Evolutionary conservation across 176 grass and related monocot species (phyloP), one percentile per base, ranked within the genome.

Genomic region (Oryza glumipatula): DNA sequence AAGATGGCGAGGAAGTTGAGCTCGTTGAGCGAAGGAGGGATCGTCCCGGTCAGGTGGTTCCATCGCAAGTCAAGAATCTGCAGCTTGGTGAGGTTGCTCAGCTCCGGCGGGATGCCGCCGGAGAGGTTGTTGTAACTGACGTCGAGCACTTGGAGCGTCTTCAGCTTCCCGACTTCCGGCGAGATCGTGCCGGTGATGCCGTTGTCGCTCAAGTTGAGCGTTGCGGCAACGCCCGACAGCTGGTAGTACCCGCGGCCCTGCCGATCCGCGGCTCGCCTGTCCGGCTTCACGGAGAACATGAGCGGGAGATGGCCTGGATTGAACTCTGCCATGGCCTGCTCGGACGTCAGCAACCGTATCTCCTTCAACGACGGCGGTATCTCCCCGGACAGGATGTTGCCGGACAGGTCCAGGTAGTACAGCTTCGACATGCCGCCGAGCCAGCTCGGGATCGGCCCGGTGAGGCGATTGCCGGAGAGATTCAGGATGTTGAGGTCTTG

Each of bases 361-460:
- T 72, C 86, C 72, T 22, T 85, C 69, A 92, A 49, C n/a, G 78
- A 84, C 48, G 68, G 73, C 35, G 90, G 82, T 10, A 92, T 73
- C 63, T 74, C 73, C 0, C 90, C 86, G 30, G 75, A 75, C 1
- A 92, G 67, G 5, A 45, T 49, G 78, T 92, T 92, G 10, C 21
- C 63, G 0, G 90, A 89, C 48, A 92, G 11, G 80, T 92, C 90
- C 11, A 92, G 11, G 54, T 92, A 92, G 71, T 83, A 89, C 3
- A 92, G 83, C 12, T 58, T 86, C 48, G 73, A 81, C 79, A 92
- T 64, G 46, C 17, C 6, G 17, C 86, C 86, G 36, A 92, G 68
- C 86, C 86, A 89, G 21, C 12, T 79, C 19, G 90, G 90, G 65
- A 92, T 80, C 32, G 68, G 61, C 0, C 86, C 90, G 26, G 83